Percentiles rank a stretch among this genome's conserved stretches.
phyloP scores from a whole-genome alignment of 2,329 filamentous ascomycete species.

The Cucurbitaria berberidis region DNA sequence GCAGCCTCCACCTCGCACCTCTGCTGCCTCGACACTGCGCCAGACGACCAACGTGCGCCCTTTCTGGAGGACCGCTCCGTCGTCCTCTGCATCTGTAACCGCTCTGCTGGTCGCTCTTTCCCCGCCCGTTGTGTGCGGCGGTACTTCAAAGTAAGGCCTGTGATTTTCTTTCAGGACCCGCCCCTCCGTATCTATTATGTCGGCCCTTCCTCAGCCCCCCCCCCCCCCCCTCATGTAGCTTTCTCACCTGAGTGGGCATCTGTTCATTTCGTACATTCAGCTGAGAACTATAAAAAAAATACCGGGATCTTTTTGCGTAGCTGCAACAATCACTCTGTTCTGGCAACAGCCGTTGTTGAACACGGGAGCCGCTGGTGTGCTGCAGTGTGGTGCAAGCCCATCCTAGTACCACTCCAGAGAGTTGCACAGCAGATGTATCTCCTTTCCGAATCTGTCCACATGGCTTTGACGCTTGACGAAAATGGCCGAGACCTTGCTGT shows the following conservation, averaged over 20 bases:
- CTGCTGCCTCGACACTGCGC: constrained; percentile 35
- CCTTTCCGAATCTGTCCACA: constrained; percentile 36
- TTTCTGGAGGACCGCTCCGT: constrained; percentile 26
- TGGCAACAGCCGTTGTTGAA: constrained; percentile 29
- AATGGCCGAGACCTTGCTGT: constrained; percentile 42
- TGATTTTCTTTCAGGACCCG: constrained; percentile 16
- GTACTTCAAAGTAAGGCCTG: constrained; percentile 36
- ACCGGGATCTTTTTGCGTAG: constrained; percentile 7
- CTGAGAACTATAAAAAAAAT: constrained; percentile 9
- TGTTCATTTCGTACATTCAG: constrained; percentile 7
- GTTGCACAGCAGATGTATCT: constrained; percentile 45
- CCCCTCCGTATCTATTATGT: constrained; percentile 17
- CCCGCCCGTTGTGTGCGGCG: constrained; percentile 34
- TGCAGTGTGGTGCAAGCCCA: constrained; percentile 39
- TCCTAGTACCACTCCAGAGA: constrained; percentile 37
- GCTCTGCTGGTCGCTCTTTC: constrained; percentile 27
- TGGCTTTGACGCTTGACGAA: constrained; percentile 35
- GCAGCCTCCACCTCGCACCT: constrained; percentile 27
- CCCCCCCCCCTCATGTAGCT: constrained; percentile 8
- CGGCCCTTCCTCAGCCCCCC: constrained; percentile 17
- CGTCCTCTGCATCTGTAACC: constrained; percentile 33
- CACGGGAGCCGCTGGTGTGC: constrained; percentile 28
- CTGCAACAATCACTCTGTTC: constrained; percentile 12
- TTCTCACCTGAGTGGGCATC: constrained; percentile 1
- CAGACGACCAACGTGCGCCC: constrained; percentile 31